Evolutionary conservation across 116 monocot species (phyloP).

Genomic region (Iris pallida): DNA sequence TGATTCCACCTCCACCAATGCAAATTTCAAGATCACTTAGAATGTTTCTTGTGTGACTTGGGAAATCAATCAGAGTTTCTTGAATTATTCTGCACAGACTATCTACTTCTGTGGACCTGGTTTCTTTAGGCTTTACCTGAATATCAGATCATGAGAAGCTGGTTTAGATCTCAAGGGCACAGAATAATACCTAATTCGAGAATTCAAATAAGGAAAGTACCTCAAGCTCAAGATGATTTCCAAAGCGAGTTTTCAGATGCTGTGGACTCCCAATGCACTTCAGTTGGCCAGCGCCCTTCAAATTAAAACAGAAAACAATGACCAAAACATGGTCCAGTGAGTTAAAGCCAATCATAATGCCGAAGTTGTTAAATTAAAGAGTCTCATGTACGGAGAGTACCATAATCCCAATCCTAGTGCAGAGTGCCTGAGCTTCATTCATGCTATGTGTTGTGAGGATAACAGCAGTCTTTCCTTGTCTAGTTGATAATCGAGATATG

Average conservation of each 20-base stretch:
- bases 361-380: background rate
- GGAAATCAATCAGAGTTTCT: slow-evolving; percentile 59
- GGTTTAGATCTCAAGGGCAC: background rate
- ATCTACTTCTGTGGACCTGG: slow-evolving; percentile 44
- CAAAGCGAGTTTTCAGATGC: slow-evolving; percentile 89
- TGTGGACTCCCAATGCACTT: slow-evolving; percentile 91
- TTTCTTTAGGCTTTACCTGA: slow-evolving; percentile 75
- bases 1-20: slow-evolving; percentile 47
- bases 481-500: slow-evolving; percentile 77
- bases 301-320: slow-evolving; percentile 5
- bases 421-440: slow-evolving; percentile 97
- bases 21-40: slow-evolving; percentile 74
- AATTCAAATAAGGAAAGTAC: slow-evolving; percentile 31
- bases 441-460: slow-evolving; percentile 95
- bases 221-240: slow-evolving; percentile 95
- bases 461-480: slow-evolving; percentile 80
- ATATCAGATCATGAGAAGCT: slow-evolving; percentile 11
- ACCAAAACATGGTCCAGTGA: background rate
- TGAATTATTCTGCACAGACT: slow-evolving; percentile 68
- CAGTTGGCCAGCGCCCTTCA: slow-evolving; percentile 62
- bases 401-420: slow-evolving; percentile 94
- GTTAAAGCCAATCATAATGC: too few relatives aligned
- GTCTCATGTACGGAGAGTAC: slow-evolving; percentile 26
- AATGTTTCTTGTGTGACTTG: slow-evolving; percentile 46
- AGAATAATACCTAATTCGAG: background rate